Base-by-base conservation (phyloP, 2,329 filamentous ascomycete genomes). In the Claviceps monticola region DNA sequence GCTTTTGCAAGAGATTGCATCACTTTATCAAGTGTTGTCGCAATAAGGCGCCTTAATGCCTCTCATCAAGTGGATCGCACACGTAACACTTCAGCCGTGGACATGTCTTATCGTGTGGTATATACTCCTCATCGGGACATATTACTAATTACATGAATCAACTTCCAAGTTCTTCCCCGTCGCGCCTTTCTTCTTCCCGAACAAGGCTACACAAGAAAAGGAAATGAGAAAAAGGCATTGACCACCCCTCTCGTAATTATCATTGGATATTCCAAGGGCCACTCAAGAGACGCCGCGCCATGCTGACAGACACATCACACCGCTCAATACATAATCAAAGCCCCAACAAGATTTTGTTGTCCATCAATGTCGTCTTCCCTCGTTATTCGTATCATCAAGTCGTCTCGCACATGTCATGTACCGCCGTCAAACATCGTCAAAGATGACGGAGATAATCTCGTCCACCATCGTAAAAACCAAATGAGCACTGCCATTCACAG, bases 391-490 rank as follows among this genome's bases (percentile, higher is more conserved):
- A n/a, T 36, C 26, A 29, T 42, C 29, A 43, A 49, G 26, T 41
- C 26, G 23, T 47, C 17, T 37, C 45, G 21, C 34, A 37, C n/a
- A 34, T 21, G 13, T 34, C 9, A 36, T 17, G 23, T 19, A 23
- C 11, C 16, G 39, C n/a, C 17, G 19, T 46, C 47, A 54, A 14
- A 48, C 13, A 41, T 74, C 71, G 14, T 69, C 74, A 66, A 87
- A 87, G 51, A 87, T 63, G 34, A 84, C 74, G 50, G 79, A 72
- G 37, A 87, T 69, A 50, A 87, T 65, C 66, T 88, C 84, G 64
- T 88, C 84, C 55, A 88, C 64, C 53, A 88, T 74, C 2, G 82
- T 85, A 64, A 85, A 87, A 17, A 78, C 75, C 47, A 88, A 66
- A 65, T 88, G 84, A 47, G 82, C 75, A 66, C 79, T 82, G 43